Percentiles rank a stretch among this genome's conserved stretches.
Conservation (phyloP, 2,329 filamentous ascomycete species). For the Phialophora macrospora region DNA sequence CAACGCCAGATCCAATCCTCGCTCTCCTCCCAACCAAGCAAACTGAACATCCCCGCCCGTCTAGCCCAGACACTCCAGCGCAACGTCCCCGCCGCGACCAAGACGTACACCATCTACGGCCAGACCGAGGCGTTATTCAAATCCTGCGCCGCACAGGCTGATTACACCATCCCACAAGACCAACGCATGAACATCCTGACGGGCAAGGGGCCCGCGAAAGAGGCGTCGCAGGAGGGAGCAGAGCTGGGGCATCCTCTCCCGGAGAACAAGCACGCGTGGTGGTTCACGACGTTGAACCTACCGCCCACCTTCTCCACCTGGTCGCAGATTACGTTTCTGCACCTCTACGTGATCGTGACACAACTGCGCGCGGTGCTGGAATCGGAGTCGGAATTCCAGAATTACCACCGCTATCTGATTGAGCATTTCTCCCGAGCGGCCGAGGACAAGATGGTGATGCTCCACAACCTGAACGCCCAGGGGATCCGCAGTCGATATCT, state of each 20-base stretch:
- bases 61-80: conserved; percentile 41
- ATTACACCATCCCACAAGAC: conserved; percentile 74
- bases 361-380: conserved; percentile 79
- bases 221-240: conserved; percentile 69
- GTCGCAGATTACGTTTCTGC: conserved; percentile 94
- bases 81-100: conserved; percentile 52
- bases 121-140: conserved; percentile 79
- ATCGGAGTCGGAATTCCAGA: conserved; percentile 66
- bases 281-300: conserved; percentile 54
- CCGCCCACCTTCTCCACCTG: conserved; percentile 90
- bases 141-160: conserved; percentile 71
- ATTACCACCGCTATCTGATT: conserved; percentile 87
- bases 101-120: conserved; percentile 78
- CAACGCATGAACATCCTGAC: conserved; percentile 67
- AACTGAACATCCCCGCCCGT: conserved; percentile 25
- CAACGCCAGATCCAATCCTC: conserved; percentile 28
- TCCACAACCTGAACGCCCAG: conserved; percentile 57
- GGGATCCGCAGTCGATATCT: conserved; percentile 64
- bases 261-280: conserved; percentile 27
- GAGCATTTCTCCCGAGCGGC: conserved; percentile 81
- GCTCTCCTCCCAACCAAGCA: conserved; percentile 12
- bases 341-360: conserved; percentile 89
- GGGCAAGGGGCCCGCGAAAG: conserved; percentile 57
- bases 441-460: conserved; percentile 68
- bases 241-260: conserved; percentile 71